A percentile compares a stretch with the other conserved stretches of the same genome.
These are phyloP conservation scores for Furculomyces boomerangus DNA, from an alignment of 371 early-diverging fungal genomes.

Conservation along the genomic window DNA sequence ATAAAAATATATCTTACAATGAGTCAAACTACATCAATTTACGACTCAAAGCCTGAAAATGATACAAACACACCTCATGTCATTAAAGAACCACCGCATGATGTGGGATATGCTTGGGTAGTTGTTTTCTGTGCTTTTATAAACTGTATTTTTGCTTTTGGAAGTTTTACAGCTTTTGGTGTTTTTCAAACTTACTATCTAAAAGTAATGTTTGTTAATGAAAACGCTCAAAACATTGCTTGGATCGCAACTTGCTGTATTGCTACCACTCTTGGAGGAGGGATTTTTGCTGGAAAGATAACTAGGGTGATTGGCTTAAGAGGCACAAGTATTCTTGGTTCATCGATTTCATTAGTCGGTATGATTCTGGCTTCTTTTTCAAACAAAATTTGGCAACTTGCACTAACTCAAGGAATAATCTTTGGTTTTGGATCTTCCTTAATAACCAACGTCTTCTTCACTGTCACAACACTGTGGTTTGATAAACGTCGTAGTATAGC, in stretches of 20 bases:
- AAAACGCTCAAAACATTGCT: not conserved
- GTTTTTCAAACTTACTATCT: constrained; percentile 1
- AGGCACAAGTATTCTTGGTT: constrained; percentile 6
- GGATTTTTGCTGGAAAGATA: not conserved
- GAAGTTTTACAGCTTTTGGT: constrained; percentile 10
- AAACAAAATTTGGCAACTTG: constrained; percentile 43
- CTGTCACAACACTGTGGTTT: constrained; percentile 61
- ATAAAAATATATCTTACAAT: no score
- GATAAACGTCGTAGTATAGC: constrained; percentile 22
- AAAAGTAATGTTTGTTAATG: not conserved
- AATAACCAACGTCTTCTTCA: constrained; percentile 16
- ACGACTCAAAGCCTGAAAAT: no score
- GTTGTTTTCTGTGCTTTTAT: not conserved
- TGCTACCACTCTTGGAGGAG: not conserved
- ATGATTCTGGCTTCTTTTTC: constrained; percentile 42
- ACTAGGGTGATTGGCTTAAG: constrained; percentile 3
- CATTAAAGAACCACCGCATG: not conserved
- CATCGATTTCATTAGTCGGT: constrained; percentile 27
- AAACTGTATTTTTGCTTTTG: constrained; percentile 5
- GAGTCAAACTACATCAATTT: no score
- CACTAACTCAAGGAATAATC: constrained; percentile 47
- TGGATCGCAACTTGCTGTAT: not conserved
- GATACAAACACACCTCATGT: no score
- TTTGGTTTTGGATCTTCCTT: constrained; percentile 49
- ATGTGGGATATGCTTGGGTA: constrained; percentile 2